Base-by-base conservation (phyloP, 108 stramenopile genomes). In the Skeletonema marinoi region DNA sequence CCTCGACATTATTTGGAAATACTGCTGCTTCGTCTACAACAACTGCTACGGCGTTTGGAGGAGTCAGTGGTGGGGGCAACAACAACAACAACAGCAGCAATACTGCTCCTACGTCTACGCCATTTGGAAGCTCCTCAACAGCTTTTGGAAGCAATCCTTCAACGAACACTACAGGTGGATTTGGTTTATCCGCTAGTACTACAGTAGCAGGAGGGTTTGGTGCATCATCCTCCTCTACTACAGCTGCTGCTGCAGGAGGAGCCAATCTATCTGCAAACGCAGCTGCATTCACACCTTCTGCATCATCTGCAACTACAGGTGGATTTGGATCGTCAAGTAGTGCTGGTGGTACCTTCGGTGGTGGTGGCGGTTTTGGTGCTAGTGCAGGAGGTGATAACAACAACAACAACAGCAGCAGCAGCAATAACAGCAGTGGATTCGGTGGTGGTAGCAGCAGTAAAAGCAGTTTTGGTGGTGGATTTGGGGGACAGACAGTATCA, bases 381-480 rank as follows among this genome's bases (percentile, higher is more conserved):
- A 2, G 32, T 41, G 63, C 17, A 5, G 3, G 14, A 11, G 17
- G 60, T 13, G 12, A 32, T 60, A 35, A 35, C 21, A 39, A 39
- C 38, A 35, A 35, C 21, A 39, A 39, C 38, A 9, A 32, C 60
- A 25, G 25, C 25, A 25, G 25, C 31, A 32, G 1, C 60, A 4
- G 0, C 1, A 29, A 60, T 60, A 35, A 21, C 3, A 14, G 32
- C 62, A 63, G 71, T 32, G 71, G 71, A 14, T 71, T 71, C 33
- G 71, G 71, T 14, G 48, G 13, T 50, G n/a, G 51, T 25, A 68
- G 51, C 68, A 16, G 51, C 68, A 16, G 31, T 59, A 41, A 7
- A 4, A 41, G 39, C 39, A 41, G 11, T 6, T 41, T 41, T 11
- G 39, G 39, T 59, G 60, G 60, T 60, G 60, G 67, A 51, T 36